Evolutionary conservation across 805 yeast genomes (phyloP), one percentile per base, ranked within the genome.

Genomic region (Kazachstania kunashirensis): DNA sequence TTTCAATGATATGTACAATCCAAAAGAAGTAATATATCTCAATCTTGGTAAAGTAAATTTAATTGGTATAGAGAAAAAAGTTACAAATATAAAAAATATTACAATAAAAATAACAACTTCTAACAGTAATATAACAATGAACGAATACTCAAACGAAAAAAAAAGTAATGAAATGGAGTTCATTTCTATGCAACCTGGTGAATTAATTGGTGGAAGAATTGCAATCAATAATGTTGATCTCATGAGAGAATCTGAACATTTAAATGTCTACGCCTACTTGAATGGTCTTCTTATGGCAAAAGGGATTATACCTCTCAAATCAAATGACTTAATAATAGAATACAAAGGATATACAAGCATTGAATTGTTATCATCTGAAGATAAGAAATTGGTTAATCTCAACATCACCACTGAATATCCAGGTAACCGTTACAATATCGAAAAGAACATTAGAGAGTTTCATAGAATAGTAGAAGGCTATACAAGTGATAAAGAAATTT

Each of bases 151-250:
- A 0, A 79, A 79, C 56, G 84, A 76, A 49, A 53, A 57, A 12
- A 68, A 67, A 8, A 56, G 61, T 28, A 54, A 63, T 18, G 43
- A 57, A 6, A 84, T 94, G 94, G 75, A 73, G 37, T 82, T 85
- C 48, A 70, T 82, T 8, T 76, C 89, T 2, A 84, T 81, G 10
- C 66, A 69, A 45, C 75, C 84, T 1, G 78, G 73, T 28, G 95
- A 85, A 59, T 65, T 67, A 11, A 65, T 84, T 39, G 82, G 88
- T 24, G 95, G 84, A 54, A 65, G 72, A 24, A 70, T 85, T 31
- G 75, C 75, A 49, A 65, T 84, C 12, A 66, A 71, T 42, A 83
- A 83, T 28, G 59, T 83, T 16, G 68, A 70, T 14, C 58, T 63
- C 29, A 62, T 63, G 39, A 51, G 59, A 2, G 66, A 67, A 29